phyloP scores from a whole-genome alignment of 2,329 filamentous ascomycete species.

The Stagonosporopsis vannaccii region DNA sequence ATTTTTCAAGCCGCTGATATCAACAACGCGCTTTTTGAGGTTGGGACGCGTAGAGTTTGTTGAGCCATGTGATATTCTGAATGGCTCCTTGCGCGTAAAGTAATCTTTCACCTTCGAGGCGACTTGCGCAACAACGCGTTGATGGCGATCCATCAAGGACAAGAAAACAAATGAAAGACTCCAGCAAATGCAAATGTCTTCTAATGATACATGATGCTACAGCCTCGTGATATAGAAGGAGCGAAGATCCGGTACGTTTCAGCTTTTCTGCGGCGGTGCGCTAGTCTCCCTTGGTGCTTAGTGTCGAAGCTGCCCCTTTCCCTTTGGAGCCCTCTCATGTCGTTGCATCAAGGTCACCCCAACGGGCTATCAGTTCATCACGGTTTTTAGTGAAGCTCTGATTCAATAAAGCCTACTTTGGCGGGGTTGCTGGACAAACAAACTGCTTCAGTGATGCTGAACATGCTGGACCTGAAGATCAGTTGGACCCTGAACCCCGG shows the following conservation, averaged over 20 bases:
- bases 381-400: not conserved
- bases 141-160: constrained; percentile 50
- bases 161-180: constrained; percentile 12
- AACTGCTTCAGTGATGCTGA: not conserved
- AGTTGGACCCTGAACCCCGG: constrained; percentile 8
- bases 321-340: not conserved
- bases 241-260: constrained; percentile 8
- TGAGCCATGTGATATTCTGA: constrained; percentile 78
- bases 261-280: constrained; percentile 20
- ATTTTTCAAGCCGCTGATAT: constrained; percentile 69
- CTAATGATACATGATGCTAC: constrained; percentile 28
- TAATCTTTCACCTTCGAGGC: constrained; percentile 58
- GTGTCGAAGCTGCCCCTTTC: not conserved
- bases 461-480: constrained; percentile 9
- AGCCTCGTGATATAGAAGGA: constrained; percentile 1
- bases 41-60: constrained; percentile 75
- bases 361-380: not conserved
- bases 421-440: too few relatives aligned
- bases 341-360: not conserved
- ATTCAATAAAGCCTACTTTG: not conserved
- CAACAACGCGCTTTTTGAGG: constrained; percentile 59
- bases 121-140: constrained; percentile 55
- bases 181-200: constrained; percentile 20
- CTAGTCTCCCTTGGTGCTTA: constrained; percentile 14
- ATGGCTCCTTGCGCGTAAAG: constrained; percentile 63